phyloP scores from a whole-genome alignment of 2,329 filamentous ascomycete species.

The Fusarium odoratissimum region DNA sequence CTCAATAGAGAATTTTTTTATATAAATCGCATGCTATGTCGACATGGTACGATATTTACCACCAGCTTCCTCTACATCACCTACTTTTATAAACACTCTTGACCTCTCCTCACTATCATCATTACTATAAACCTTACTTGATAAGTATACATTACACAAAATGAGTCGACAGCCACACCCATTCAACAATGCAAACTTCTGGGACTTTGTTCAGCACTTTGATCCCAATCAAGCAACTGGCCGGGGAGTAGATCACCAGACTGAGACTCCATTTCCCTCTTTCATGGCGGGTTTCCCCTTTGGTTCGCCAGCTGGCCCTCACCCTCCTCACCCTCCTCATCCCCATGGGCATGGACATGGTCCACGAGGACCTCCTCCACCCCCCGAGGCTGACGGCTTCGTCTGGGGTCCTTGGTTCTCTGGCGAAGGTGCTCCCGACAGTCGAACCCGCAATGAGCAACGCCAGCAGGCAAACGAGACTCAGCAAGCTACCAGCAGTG shows the following conservation, averaged over 20 bases:
- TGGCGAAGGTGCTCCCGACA: constrained; percentile 42
- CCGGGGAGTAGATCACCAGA: constrained; percentile 54
- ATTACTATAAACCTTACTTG: not conserved
- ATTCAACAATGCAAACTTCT: constrained; percentile 43
- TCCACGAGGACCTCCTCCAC: constrained; percentile 35
- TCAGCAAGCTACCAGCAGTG: constrained; percentile 40
- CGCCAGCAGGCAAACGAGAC: constrained; percentile 33
- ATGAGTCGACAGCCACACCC: constrained; percentile 44
- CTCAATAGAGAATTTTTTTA: constrained; percentile 26
- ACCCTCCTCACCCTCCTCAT: constrained; percentile 18
- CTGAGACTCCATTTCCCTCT: constrained; percentile 37
- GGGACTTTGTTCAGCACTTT: constrained; percentile 53
- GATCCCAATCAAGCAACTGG: constrained; percentile 49
- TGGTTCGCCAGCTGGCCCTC: constrained; percentile 29
- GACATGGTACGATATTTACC: constrained; percentile 12
- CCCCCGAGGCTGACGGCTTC: constrained; percentile 39
- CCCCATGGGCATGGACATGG: constrained; percentile 11
- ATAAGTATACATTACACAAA: constrained; percentile 1
- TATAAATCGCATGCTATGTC: constrained; percentile 31
- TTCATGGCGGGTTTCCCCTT: constrained; percentile 53
- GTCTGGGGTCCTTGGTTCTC: constrained; percentile 43
- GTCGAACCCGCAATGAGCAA: constrained; percentile 25
- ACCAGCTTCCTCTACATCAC: constrained; percentile 23
- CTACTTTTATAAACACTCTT: constrained; percentile 15
- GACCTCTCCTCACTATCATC: not conserved